Evolutionary conservation across 116 monocot species (phyloP), one percentile per base, ranked within the genome.

Genomic region (Posidonia oceanica): DNA sequence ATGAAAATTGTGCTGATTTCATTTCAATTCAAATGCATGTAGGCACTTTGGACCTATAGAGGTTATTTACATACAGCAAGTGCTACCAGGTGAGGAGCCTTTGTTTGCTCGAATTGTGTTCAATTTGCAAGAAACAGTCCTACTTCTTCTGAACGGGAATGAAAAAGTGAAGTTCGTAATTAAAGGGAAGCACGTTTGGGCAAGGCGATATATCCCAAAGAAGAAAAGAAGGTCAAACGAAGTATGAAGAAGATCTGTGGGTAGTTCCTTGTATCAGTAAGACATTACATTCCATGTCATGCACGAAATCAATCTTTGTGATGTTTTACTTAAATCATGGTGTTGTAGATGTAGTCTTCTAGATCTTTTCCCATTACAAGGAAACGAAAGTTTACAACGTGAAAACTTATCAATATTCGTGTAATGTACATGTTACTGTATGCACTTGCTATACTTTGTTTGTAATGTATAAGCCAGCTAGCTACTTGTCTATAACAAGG

Each of bases 111-210:
- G 79, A 2, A 69, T 78, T 13, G 67, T 75, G 14, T 83, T 83
- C 59, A 23, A 42, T 11, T 11, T 37, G 5, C 69, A 70, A 37
- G 71, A 41, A 10, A 68, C 64, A 23, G 44, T 75, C 18, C 18
- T 72, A 16, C 39, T 42, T 4, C 38, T 82, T 21, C 61, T 82
- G 14, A 58, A 69, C 44, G 75, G 79, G 2, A 73, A 39, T 23
- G 72, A 54, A 14, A 83, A 72, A 39, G 76, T 58, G 7, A 83
- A 83, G 70, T 83, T 83, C 66, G 63, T 72, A 37, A 76, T 75
- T 14, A 69, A 73, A 20, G 83, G 79, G 58, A 83, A 52, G 65
- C 83, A 83, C 59, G 75, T 79, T 12, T 83, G 83, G 83, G 76
- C 73, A 3, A 66, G 82, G 56, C 69, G 71, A 29, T 82, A 82